These are phyloP conservation scores for Cymbidium sinense DNA, from an alignment of 106 monocot genomes.

Conservation along the genomic window DNA sequence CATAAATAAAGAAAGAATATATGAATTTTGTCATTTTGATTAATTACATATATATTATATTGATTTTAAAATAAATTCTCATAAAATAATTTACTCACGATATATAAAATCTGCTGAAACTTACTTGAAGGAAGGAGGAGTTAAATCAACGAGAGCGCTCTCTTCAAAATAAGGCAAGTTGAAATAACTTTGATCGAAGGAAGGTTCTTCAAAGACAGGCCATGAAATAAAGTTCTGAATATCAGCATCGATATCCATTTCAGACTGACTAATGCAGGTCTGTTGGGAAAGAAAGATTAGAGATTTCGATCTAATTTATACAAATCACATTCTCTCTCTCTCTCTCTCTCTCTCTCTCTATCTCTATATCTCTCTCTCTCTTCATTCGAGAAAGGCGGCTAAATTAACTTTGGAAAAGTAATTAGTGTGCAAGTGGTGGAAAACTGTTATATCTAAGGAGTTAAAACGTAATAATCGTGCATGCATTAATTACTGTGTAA, in stretches of 20 bases:
- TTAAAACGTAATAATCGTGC: conserved; percentile 1
- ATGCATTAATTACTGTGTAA: background rate
- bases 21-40: too few relatives aligned
- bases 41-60: background rate
- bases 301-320: too few relatives aligned
- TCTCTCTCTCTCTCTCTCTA: too few relatives aligned
- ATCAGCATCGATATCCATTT: background rate
- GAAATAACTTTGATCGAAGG: background rate
- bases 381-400: background rate
- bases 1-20: too few relatives aligned
- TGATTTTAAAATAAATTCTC: background rate
- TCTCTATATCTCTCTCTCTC: too few relatives aligned
- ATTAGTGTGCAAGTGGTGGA: background rate
- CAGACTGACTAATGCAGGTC: background rate
- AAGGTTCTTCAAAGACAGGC: background rate
- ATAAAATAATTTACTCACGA: background rate
- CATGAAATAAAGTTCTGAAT: background rate
- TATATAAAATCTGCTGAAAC: background rate
- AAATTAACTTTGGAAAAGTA: background rate
- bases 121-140: background rate
- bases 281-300: too few relatives aligned
- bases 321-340: too few relatives aligned
- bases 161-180: background rate
- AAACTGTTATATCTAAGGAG: background rate
- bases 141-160: background rate